A percentile compares a stretch with the other conserved stretches of the same genome.
Evolutionary conservation across 176 grass and related monocot genomes (phyloP).

Genomic region (bread wheat (Triticum aestivum)): IWGSC_CS_RefSeq_v2.1 NC_057796.1:21540149-21540648

Average conservation of each 20-base stretch:
- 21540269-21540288: too few species aligned
- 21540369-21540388: neutral
- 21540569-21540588: neutral
- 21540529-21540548: conserved; percentile 80
- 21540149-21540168: neutral
- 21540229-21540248: too few species aligned
- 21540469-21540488: conserved; percentile 85
- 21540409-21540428: conserved; percentile 53
- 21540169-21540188: neutral
- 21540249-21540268: too few species aligned
- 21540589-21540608: neutral
- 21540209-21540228: too few species aligned
- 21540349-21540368: neutral
- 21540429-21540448: conserved; percentile 77
- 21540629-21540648: conserved; percentile 24
- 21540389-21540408: neutral
- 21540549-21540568: conserved; percentile 51
- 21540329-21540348: neutral
- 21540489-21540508: conserved; percentile 99
- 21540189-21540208: too few species aligned
- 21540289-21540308: too few species aligned
- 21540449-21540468: conserved; percentile 80
- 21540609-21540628: neutral
- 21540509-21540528: conserved; percentile 94
- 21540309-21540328: neutral